Conservation (phyloP, 495 filamentous ascomycete genomes). For the Penicillium silybi region DNA sequence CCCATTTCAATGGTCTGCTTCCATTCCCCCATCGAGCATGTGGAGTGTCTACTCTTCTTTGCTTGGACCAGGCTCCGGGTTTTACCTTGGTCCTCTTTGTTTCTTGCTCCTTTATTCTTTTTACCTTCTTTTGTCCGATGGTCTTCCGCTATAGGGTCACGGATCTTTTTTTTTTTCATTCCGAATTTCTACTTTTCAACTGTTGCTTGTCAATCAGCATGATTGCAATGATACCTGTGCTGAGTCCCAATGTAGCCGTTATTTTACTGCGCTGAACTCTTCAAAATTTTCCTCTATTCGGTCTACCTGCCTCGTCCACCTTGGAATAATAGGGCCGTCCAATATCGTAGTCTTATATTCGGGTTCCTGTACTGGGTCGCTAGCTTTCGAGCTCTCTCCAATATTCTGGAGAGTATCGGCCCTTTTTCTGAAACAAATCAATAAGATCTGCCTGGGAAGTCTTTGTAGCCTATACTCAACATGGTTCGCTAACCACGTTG, state of each 20-base stretch:
- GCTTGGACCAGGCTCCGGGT: slow-evolving; percentile 24
- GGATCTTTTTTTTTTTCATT: slow-evolving; percentile 4
- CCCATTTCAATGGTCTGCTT: slow-evolving; percentile 10
- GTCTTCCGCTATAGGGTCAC: slow-evolving; percentile 2
- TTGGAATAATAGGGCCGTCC: too few species aligned
- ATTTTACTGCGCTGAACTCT: slow-evolving; percentile 3
- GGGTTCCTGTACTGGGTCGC: too few species aligned
- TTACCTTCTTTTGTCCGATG: slow-evolving; percentile 10
- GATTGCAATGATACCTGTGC: slow-evolving; percentile 42
- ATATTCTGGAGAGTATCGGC: too few species aligned
- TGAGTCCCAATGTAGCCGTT: slow-evolving; percentile 24
- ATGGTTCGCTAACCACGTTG: too few species aligned
- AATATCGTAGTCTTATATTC: too few species aligned
- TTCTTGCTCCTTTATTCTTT: slow-evolving; percentile 8
- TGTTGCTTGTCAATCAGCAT: slow-evolving; percentile 26
- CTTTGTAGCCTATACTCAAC: too few species aligned
- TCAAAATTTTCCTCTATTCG: background rate
- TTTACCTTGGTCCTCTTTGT: slow-evolving; percentile 21
- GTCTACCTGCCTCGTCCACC: too few species aligned
- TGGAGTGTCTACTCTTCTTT: slow-evolving; percentile 8
- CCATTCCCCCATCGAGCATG: slow-evolving; percentile 1
- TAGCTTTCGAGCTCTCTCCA: too few species aligned
- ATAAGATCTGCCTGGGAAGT: too few species aligned
- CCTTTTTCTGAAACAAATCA: too few species aligned
- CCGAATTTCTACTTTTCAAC: slow-evolving; percentile 13